A percentile compares a stretch with the other conserved stretches of the same genome.
These are phyloP conservation scores for Exophiala alcalophila DNA, from an alignment of 2,329 filamentous ascomycete genomes.

Conservation along the genomic window DNA sequence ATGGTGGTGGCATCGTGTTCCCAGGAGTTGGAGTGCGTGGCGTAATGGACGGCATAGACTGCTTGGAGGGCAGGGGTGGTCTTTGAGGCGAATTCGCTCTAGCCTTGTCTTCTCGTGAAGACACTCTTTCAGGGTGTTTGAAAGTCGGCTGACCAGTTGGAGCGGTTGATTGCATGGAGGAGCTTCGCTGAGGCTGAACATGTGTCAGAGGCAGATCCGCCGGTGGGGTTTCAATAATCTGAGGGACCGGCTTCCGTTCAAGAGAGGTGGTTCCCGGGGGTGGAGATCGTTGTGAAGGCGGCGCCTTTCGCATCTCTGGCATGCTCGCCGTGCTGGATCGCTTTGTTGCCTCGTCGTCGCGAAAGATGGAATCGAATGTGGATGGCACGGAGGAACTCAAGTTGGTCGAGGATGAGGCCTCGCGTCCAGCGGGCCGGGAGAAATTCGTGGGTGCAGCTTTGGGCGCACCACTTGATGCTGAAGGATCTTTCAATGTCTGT, in stretches of 20 bases:
- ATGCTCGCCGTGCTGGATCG: slow-evolving; percentile 38
- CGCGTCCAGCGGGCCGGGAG: slow-evolving; percentile 25
- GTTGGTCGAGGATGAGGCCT: slow-evolving; percentile 13
- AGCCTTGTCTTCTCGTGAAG: slow-evolving; percentile 45
- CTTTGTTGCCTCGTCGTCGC: slow-evolving; percentile 32
- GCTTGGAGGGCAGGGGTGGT: slow-evolving; percentile 37
- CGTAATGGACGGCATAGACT: slow-evolving; percentile 16
- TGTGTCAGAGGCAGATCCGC: slow-evolving; percentile 21
- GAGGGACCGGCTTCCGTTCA: slow-evolving; percentile 49
- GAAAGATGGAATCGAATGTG: slow-evolving; percentile 33
- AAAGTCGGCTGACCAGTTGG: slow-evolving; percentile 34
- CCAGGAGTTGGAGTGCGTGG: slow-evolving; percentile 27
- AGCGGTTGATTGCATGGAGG: slow-evolving; percentile 29
- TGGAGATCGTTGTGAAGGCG: slow-evolving; percentile 56
- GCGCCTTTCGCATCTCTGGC: slow-evolving; percentile 46
- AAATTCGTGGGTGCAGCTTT: slow-evolving; percentile 29
- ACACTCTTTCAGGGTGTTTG: slow-evolving; percentile 51
- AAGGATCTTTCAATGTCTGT: slow-evolving; percentile 44
- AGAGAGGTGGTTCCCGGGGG: slow-evolving; percentile 55
- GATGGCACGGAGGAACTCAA: slow-evolving; percentile 21
- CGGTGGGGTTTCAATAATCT: slow-evolving; percentile 45
- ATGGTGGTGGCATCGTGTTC: slow-evolving; percentile 35
- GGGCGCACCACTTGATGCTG: slow-evolving; percentile 28
- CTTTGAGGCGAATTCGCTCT: slow-evolving; percentile 43
- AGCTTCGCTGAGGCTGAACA: slow-evolving; percentile 18